These are phyloP conservation scores for Stemphylium beticola DNA, from an alignment of 2,329 filamentous ascomycete species.

Conservation along the genomic window DNA sequence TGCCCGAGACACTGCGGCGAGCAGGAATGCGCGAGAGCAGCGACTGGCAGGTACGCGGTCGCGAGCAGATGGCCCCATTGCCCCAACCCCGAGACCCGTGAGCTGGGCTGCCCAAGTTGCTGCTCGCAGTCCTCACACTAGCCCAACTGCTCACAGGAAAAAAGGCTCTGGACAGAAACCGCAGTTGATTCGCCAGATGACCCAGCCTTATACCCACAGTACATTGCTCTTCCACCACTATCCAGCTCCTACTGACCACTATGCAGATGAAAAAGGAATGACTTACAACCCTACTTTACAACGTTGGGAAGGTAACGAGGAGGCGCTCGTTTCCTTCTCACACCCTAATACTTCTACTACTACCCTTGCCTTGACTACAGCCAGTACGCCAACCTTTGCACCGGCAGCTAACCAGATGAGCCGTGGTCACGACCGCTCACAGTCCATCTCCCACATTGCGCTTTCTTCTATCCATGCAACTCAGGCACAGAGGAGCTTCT, in stretches of 20 bases:
- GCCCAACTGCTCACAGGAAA: conserved; percentile 56
- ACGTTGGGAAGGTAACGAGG: conserved; percentile 97
- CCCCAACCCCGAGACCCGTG: conserved; percentile 58
- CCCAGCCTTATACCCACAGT: conserved; percentile 81
- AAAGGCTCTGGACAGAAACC: conserved; percentile 71
- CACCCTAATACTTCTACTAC: conserved; percentile 56
- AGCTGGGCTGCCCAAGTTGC: conserved; percentile 66
- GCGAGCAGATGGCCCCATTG: conserved; percentile 56
- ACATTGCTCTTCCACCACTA: conserved; percentile 48
- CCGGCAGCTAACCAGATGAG: conserved; percentile 36
- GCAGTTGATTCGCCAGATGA: conserved; percentile 85
- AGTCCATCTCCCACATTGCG: conserved; percentile 52
- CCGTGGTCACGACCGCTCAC: conserved; percentile 44
- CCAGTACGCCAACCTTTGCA: conserved; percentile 50
- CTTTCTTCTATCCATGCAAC: conserved; percentile 37
- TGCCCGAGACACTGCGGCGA: conserved; percentile 70
- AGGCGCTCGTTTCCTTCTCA: conserved; percentile 76
- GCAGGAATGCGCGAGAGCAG: conserved; percentile 68
- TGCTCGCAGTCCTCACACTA: conserved; percentile 58
- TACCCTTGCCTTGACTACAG: conserved; percentile 47
- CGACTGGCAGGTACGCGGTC: conserved; percentile 57
- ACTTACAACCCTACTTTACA: conserved; percentile 87
- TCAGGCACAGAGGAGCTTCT: conserved; percentile 50
- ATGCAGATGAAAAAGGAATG: conserved; percentile 87
- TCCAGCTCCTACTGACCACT: conserved; percentile 18